Evolutionary conservation across 768 basidiomycete species (phyloP).

Genomic region (Coprinopsis sp.): DNA sequence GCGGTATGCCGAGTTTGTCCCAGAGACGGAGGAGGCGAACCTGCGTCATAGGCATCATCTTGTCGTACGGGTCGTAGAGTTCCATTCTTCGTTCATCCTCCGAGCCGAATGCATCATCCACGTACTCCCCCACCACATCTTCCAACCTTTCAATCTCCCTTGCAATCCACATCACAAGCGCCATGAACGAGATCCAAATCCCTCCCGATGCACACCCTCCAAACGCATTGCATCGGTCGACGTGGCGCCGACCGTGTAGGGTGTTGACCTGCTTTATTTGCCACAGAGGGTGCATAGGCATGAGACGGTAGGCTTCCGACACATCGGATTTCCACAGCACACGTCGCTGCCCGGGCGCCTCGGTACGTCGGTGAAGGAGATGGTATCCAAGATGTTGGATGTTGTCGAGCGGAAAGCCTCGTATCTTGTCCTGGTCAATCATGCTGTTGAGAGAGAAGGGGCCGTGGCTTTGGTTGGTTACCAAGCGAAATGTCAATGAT

Average conservation of each 20-base stretch:
- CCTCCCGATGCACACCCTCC: conserved; percentile 15
- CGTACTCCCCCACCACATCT: conserved; percentile 21
- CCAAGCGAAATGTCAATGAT: conserved; percentile 20
- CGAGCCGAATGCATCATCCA: conserved; percentile 28
- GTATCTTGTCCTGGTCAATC: conserved; percentile 11
- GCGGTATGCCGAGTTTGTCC: conserved; percentile 37
- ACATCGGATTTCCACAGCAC: conserved; percentile 35
- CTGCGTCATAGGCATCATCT: conserved; percentile 25
- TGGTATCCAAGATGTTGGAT: conserved; percentile 17
- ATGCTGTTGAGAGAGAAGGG: conserved; percentile 23
- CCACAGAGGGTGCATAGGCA: conserved; percentile 36
- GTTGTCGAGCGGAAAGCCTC: conserved; percentile 20
- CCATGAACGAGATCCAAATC: conserved; percentile 27
- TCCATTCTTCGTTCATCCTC: conserved; percentile 15
- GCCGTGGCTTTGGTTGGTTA: conserved; percentile 28
- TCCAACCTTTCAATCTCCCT: conserved; percentile 13
- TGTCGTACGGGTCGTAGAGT: conserved; percentile 27
- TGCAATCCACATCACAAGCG: conserved; percentile 35
- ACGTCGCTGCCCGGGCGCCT: background rate
- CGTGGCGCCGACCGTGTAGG: conserved; percentile 15
- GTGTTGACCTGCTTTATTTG: conserved; percentile 35
- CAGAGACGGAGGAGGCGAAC: conserved; percentile 29
- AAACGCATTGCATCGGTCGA: conserved; percentile 24
- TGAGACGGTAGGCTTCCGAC: conserved; percentile 27
- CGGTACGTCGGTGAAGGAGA: background rate